phyloP scores from a whole-genome alignment of 2,329 filamentous ascomycete genomes.

The Fusarium floridanum region DNA sequence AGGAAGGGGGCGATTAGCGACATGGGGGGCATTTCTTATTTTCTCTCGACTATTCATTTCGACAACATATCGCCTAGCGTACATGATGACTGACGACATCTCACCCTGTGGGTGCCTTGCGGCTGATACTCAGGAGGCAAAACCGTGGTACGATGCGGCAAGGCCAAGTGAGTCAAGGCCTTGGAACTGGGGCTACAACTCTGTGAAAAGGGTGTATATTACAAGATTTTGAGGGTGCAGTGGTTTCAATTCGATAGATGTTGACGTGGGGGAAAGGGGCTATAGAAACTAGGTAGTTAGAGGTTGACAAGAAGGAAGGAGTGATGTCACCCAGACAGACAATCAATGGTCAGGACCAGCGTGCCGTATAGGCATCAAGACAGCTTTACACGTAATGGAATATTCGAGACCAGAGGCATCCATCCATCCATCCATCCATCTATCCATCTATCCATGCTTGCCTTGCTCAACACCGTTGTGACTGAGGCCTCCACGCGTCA shows the following conservation, averaged over 20 bases:
- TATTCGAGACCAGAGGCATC: slow-evolving; percentile 25
- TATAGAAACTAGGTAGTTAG: slow-evolving; percentile 34
- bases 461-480: slow-evolving; percentile 4
- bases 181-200: slow-evolving; percentile 30
- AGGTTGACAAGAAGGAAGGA: slow-evolving; percentile 15
- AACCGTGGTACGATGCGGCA: slow-evolving; percentile 30
- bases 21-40: slow-evolving; percentile 18
- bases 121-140: slow-evolving; percentile 32
- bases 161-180: slow-evolving; percentile 29
- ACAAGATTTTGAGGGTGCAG: slow-evolving; percentile 34
- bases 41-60: slow-evolving; percentile 28
- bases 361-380: slow-evolving; percentile 39
- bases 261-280: slow-evolving; percentile 16
- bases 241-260: slow-evolving; percentile 37
- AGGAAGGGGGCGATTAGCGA: slow-evolving; percentile 20
- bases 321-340: slow-evolving; percentile 21
- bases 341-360: slow-evolving; percentile 16
- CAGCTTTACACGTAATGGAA: slow-evolving; percentile 42
- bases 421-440: not conserved
- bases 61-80: slow-evolving; percentile 29
- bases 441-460: not conserved
- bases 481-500: slow-evolving; percentile 41
- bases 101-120: slow-evolving; percentile 27
- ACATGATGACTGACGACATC: slow-evolving; percentile 35
- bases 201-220: slow-evolving; percentile 40